Percentiles rank a stretch among this genome's conserved stretches.
These are phyloP conservation scores for Lichtheimia ramosa DNA, from an alignment of 371 early-diverging fungal genomes.

Conservation along the genomic window DNA sequence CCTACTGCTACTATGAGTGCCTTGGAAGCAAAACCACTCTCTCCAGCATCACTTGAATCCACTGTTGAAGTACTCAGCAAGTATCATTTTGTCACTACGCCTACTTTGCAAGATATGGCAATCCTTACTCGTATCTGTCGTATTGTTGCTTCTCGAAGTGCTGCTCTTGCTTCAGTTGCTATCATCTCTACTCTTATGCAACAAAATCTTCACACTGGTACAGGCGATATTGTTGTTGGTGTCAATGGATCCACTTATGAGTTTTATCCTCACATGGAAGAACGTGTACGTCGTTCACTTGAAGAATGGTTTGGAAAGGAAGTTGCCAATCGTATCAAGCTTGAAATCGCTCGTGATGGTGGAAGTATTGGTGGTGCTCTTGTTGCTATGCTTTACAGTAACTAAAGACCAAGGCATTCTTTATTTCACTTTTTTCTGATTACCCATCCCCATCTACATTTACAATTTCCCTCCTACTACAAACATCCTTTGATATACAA, in stretches of 20 bases:
- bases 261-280: constrained; percentile 42
- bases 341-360: constrained; percentile 47
- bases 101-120: constrained; percentile 37
- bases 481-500: neutral
- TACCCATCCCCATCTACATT: too few relatives aligned
- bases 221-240: constrained; percentile 30
- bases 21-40: constrained; percentile 30
- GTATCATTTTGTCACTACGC: constrained; percentile 18
- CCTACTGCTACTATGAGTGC: constrained; percentile 72
- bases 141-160: constrained; percentile 32
- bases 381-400: constrained; percentile 39
- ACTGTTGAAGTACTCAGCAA: constrained; percentile 10
- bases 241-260: constrained; percentile 43
- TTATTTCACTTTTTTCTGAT: too few relatives aligned
- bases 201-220: constrained; percentile 15
- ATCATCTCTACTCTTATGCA: constrained; percentile 36
- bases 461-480: too few relatives aligned
- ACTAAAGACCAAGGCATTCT: neutral
- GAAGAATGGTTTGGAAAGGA: constrained; percentile 33
- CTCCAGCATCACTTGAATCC: constrained; percentile 1
- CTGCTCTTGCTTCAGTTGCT: constrained; percentile 30
- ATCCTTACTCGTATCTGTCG: constrained; percentile 31
- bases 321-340: constrained; percentile 22
- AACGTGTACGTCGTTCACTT: constrained; percentile 33
- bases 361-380: constrained; percentile 49